Evolutionary conservation across 202 grass and related monocot species (phyloP).

Genomic region (Carex arenaria): DNA sequence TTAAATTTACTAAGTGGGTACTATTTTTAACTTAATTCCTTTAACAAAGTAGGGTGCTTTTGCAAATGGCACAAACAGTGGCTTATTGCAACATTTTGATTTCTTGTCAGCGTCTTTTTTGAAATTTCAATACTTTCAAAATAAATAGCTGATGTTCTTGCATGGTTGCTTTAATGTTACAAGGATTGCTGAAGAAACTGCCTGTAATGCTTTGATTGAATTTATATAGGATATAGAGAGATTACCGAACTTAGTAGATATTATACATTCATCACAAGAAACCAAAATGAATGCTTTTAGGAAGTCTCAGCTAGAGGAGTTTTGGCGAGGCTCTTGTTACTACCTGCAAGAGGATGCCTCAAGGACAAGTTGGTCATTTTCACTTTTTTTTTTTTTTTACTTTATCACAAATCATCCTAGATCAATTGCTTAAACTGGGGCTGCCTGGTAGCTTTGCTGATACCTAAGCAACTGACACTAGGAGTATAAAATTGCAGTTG

Average conservation of each 20-base stretch:
- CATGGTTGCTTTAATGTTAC: neutral
- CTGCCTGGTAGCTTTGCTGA: neutral
- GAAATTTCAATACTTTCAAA: neutral
- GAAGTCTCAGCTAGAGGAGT: slow-evolving; percentile 38
- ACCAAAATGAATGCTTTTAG: slow-evolving; percentile 35
- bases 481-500: neutral
- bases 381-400: neutral
- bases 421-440: neutral
- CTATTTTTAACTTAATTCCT: neutral
- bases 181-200: neutral
- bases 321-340: slow-evolving; percentile 69
- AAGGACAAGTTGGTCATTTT: slow-evolving; percentile 56
- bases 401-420: neutral
- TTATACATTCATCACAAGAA: neutral
- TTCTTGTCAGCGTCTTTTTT: neutral
- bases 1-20: neutral
- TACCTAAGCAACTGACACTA: neutral
- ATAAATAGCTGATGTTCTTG: neutral
- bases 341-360: slow-evolving; percentile 49
- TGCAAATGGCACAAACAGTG: neutral
- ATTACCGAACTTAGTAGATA: slow-evolving; percentile 39
- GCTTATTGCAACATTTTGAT: slow-evolving; percentile 9
- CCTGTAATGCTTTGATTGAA: neutral
- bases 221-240: slow-evolving; percentile 42
- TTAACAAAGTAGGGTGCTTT: neutral